These are phyloP conservation scores for Grosmannia huntii DNA, from an alignment of 2,329 filamentous ascomycete species.

Conservation along the genomic window DNA sequence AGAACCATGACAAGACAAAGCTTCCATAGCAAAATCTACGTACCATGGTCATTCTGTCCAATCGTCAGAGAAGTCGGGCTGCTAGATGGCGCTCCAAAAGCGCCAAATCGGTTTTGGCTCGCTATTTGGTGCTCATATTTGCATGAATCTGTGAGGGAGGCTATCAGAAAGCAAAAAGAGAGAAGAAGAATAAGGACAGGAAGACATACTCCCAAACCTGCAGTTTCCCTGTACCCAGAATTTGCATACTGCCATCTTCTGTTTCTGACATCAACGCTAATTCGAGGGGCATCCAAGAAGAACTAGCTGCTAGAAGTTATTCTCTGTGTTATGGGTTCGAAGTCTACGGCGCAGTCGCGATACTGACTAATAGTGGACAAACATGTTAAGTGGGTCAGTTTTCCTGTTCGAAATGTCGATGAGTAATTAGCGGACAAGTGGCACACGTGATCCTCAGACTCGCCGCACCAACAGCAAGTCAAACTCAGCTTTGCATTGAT, in stretches of 20 bases:
- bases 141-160: slow-evolving; percentile 30
- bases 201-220: slow-evolving; percentile 32
- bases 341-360: not conserved
- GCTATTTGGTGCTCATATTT: slow-evolving; percentile 37
- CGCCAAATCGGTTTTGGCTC: slow-evolving; percentile 44
- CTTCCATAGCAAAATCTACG: not conserved
- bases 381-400: too few relatives aligned
- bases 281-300: not conserved
- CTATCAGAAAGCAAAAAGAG: slow-evolving; percentile 1
- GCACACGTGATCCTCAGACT: too few relatives aligned
- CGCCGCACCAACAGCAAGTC: too few relatives aligned
- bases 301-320: not conserved
- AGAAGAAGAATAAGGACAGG: not conserved
- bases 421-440: too few relatives aligned
- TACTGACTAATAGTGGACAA: not conserved
- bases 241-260: slow-evolving; percentile 25
- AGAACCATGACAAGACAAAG: not conserved
- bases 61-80: not conserved
- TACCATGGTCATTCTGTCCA: not conserved
- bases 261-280: not conserved
- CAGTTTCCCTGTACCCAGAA: slow-evolving; percentile 39
- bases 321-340: not conserved
- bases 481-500: too few relatives aligned
- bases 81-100: slow-evolving; percentile 12
- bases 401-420: too few relatives aligned